Base-by-base conservation (phyloP, 768 basidiomycete genomes). In the Leucogyrophana mollusca region DNA sequence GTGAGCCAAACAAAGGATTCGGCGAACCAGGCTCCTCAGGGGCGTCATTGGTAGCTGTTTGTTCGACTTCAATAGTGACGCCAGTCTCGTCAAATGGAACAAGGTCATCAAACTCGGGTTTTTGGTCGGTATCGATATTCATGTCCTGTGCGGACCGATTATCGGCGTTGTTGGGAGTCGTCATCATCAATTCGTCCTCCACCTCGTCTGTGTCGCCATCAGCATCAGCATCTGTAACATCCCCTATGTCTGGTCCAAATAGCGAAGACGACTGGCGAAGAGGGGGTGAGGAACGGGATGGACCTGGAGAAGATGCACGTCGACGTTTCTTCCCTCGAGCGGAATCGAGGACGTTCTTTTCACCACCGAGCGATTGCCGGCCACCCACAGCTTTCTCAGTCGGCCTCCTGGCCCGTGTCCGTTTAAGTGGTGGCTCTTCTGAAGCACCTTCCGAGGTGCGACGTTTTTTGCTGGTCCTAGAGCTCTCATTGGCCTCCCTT, bases 151-250 rank as follows among this genome's bases (percentile, higher is more conserved):
- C 23, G 16, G 46, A 38, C 32, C 20, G 45, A 21, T 54, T 54
- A 39, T 60, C 58, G 1, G 9, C 43, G 30, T 56, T 60, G 34
- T 59, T 65, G 17, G 34, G 4, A 32, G 54, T 54, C 24, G 34
- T 55, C 53, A 53, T 55, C 58, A 65, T 61, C 38, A 62, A 57
- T 32, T 58, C 59, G 21, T 64, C 64, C 40, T 62, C 65, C 43
- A 74, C 71, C 9, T 71, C 72, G 22, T 67, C 63, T 14, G 62
- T 64, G 6, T 65, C 53, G 20, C 61, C 58, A 34, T 67, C 58
- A 13, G 60, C 55, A 40, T 73, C 72, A 20, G 64, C 58, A 40
- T 69, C 66, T 16, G 59, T 56, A 33, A 56, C 56, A 23, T 67
- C 64, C 48, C 66, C 64, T 23, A 61, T 56, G 33, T 65, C 66